Evolutionary conservation across 2,329 filamentous ascomycete genomes (phyloP).

Genomic region (Fusarium globosum): DNA sequence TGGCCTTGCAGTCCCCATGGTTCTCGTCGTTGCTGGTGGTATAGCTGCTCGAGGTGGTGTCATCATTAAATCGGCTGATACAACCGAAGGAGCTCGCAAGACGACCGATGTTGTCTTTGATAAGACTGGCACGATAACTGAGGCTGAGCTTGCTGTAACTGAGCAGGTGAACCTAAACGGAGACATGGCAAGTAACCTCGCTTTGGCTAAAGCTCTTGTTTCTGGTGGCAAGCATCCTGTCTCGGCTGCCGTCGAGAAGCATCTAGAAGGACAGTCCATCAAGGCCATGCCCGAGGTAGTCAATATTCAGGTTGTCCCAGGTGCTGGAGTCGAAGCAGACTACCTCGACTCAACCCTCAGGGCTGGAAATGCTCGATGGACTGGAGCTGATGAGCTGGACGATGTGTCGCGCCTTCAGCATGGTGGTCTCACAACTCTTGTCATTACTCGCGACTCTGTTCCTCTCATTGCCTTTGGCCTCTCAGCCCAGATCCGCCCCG

Average conservation of each 20-base stretch:
- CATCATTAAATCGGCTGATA: slow-evolving; percentile 69
- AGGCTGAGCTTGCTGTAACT: slow-evolving; percentile 51
- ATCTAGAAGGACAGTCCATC: background rate
- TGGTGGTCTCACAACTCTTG: slow-evolving; percentile 1
- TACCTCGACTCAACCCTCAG: background rate
- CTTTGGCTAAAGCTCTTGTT: background rate
- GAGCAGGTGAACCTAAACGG: background rate
- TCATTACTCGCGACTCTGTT: background rate
- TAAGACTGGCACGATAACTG: slow-evolving; percentile 74
- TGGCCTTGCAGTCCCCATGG: slow-evolving; percentile 74
- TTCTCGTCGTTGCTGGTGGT: slow-evolving; percentile 69
- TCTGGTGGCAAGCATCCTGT: slow-evolving; percentile 8
- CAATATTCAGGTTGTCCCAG: background rate
- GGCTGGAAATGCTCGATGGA: slow-evolving; percentile 14
- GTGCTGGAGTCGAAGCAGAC: background rate
- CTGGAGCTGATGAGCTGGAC: background rate
- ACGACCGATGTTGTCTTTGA: slow-evolving; percentile 71
- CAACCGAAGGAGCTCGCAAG: slow-evolving; percentile 64
- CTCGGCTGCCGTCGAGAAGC: background rate
- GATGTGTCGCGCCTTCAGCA: background rate
- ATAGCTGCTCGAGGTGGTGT: slow-evolving; percentile 67
- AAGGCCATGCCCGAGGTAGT: background rate
- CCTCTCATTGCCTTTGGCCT: slow-evolving; percentile 3
- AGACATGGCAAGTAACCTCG: background rate
- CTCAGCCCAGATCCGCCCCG: background rate